Evolutionary conservation across 192 early-diverging fungal species (phyloP), one percentile per base, ranked within the genome.

Genomic region (Backusella macrospora): DNA sequence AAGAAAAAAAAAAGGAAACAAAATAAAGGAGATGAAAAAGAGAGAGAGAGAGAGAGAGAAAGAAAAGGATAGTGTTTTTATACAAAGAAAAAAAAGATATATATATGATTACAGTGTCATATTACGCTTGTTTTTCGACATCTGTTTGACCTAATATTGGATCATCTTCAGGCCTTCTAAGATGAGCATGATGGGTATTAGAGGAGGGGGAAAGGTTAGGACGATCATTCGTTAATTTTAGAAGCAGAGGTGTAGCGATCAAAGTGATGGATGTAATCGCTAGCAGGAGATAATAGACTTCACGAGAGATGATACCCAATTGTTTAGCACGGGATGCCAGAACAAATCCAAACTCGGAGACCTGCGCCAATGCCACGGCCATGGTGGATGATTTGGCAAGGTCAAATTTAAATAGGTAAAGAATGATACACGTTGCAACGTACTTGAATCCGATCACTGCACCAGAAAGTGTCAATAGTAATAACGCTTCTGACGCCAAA

Each of bases 341-440:
- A 0, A 89, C 86, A 85, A 89, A 89, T 4, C 74, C 80, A 62
- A 90, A 89, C 71, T 89, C 88, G 7, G 82, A 82, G 37, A 89
- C 86, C 49, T 89, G 87, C 6, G 84, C 79, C 49, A 89, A 44
- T 6, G 88, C 88, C 69, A 88, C 65, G 14, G 80, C 75, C 76
- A 89, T 80, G 2, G 71, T 74, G 0, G 76, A 74, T 23, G 78
- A 70, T 38, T 65, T 83, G 23, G 69, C 46, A 44, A 82, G 55
- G 13, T 75, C 72, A 34, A 81, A 81, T 44, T 74, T 59, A 70
- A 88, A 90, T 3, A 78, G 39, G 0, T 76, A 63, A 14, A 90
- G 64, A 15, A 88, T 74, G 12, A 78, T 29, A 6, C 71, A 65
- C 1, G 72, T 79, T 8, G 80, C 71, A 18, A 83, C 59, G 52